Conservation (phyloP, 441 rosid species). For the Adansonia rubrostipa region DNA sequence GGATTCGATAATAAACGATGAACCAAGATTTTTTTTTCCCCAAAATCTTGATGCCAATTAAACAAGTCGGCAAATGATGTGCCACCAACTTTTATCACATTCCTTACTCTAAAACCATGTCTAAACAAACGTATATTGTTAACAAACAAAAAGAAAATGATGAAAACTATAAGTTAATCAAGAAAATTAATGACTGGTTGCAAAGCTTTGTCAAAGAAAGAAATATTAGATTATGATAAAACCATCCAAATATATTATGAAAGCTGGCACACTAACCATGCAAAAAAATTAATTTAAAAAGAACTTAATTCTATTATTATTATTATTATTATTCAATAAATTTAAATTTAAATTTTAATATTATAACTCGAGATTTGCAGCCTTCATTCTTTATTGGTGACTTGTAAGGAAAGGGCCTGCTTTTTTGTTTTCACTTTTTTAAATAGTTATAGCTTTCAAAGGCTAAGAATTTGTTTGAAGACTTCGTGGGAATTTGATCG, state of each 20-base stretch:
- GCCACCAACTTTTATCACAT: conserved; percentile 24
- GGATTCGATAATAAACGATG: neutral
- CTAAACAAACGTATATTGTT: conserved; percentile 31
- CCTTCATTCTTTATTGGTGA: conserved; percentile 27
- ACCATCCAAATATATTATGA: conserved; percentile 24
- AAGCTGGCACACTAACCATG: neutral
- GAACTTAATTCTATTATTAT: too few relatives aligned
- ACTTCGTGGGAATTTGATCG: conserved; percentile 43
- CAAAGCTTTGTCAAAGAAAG: neutral
- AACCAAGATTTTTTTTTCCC: neutral
- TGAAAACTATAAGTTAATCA: neutral
- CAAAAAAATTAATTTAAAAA: neutral
- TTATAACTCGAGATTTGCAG: too few relatives aligned
- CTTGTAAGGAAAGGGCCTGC: conserved; percentile 27
- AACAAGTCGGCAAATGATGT: conserved; percentile 27
- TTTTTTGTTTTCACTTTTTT: neutral
- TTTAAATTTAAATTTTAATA: too few relatives aligned
- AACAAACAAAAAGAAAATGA: neutral
- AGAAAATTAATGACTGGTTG: neutral
- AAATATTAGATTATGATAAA: conserved; percentile 7
- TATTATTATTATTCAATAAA: too few relatives aligned
- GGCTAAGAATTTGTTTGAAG: conserved; percentile 22
- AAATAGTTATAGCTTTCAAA: conserved; percentile 54
- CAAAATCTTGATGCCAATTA: neutral
- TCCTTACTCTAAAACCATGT: conserved; percentile 40